phyloP scores from a whole-genome alignment of 1,139 yeast species.

The Geotrichum fermentans region DNA sequence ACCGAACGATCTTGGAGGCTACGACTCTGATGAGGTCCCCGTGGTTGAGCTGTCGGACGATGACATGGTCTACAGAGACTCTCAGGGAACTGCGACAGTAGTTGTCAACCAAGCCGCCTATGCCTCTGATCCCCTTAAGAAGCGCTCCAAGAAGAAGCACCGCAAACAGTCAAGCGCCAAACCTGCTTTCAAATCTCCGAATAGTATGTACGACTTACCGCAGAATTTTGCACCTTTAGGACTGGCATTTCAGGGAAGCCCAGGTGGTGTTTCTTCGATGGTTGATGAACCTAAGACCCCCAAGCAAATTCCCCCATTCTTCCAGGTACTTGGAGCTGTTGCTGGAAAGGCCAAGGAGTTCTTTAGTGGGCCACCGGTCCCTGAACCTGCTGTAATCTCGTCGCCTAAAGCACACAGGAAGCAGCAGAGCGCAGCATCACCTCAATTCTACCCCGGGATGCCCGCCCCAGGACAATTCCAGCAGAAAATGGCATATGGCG shows the following conservation, averaged over 20 bases:
- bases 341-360: slow-evolving; percentile 15
- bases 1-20: slow-evolving; percentile 8
- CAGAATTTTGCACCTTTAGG: not conserved
- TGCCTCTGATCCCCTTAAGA: not conserved
- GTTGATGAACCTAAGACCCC: slow-evolving; percentile 4
- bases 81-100: slow-evolving; percentile 3
- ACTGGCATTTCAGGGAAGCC: not conserved
- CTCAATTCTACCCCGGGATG: not conserved
- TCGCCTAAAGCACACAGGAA: not conserved
- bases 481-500: not conserved
- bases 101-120: not conserved
- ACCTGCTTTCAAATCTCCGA: not conserved
- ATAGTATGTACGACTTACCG: not conserved
- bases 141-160: slow-evolving; percentile 1
- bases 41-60: slow-evolving; percentile 8
- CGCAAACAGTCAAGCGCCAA: not conserved
- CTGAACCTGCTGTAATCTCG: not conserved
- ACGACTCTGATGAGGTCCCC: slow-evolving; percentile 17
- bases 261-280: not conserved
- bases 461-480: not conserved
- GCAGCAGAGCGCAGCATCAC: not conserved
- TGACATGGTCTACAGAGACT: slow-evolving; percentile 5
- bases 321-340: slow-evolving; percentile 16
- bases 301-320: slow-evolving; percentile 9
- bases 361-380: slow-evolving; percentile 4